Base-by-base conservation (phyloP, 306 rosid genomes). In the Cicer arietinum region DNA sequence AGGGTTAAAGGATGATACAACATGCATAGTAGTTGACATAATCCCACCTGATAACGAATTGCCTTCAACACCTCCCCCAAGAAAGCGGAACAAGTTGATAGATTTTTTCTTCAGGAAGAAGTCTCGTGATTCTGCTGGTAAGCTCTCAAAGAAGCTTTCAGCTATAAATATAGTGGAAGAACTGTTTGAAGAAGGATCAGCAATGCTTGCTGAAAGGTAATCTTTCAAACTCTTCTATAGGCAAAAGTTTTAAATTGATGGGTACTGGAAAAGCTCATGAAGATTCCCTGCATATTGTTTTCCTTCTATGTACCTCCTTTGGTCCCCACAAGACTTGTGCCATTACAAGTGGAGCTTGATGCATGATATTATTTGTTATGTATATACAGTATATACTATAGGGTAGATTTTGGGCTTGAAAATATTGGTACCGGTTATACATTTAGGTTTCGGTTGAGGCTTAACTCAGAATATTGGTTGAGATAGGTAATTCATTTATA, bases 151-250 rank as follows among this genome's bases (percentile, higher is more conserved):
- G 85, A 94, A 88, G 83, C 90, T 94, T 56, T 91, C 96, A 17
- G 88, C 98, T 74, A 81, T 88, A 61, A 89, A 88, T 67, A 83
- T 90, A 47, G 98, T 94, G 66, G 98, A 94, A 78, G 98, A 94
- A 76, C 78, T 94, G 42, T 94, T 94, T 44, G 98, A 94, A 88
- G 98, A 94, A 79, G 98, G 98, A 73, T 94, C 98, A 1, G 98
- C 98, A 7, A 89, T 94, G 98, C 96, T 94, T 75, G 98, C 98
- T 64, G 98, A 94, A 86, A 91, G 98, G 98, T 94, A 46, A 69
- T 77, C 30, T 61, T 11, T 53, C 52, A 4, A 57, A 80, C 54
- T 74, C 25, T 46, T 67, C 17, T 54, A 6, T 60, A 53, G 51
- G 35, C 8, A 47, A 18, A 13, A 1, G 6, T 60, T 46, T 79